A percentile compares a stretch with the other conserved stretches of the same genome.
These are phyloP conservation scores for Debaryomyces udenii DNA, from an alignment of 1,139 yeast genomes.

Conservation along the genomic window DNA sequence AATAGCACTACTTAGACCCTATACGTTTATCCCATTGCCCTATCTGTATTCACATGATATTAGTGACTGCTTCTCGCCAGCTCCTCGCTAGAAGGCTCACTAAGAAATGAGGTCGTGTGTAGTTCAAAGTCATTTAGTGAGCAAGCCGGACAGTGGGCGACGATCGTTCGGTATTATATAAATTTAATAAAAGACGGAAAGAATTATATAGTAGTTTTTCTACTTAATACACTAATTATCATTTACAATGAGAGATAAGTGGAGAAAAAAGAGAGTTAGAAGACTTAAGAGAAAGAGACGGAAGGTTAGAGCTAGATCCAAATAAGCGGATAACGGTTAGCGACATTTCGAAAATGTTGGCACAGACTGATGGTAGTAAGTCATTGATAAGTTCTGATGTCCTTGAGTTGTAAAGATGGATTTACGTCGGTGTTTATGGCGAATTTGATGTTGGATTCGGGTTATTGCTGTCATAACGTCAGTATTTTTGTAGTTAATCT, in stretches of 20 bases:
- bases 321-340: slow-evolving; percentile 60
- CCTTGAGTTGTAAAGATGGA: slow-evolving; percentile 1
- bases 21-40: neutral
- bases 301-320: slow-evolving; percentile 99
- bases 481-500: slow-evolving; percentile 8
- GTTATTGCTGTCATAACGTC: slow-evolving; percentile 3
- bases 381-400: neutral
- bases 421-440: slow-evolving; percentile 1
- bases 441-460: slow-evolving; percentile 3
- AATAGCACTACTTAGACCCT: slow-evolving; percentile 4
- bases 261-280: slow-evolving; percentile 99
- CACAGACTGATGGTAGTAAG: slow-evolving; percentile 2
- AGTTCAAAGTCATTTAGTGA: slow-evolving; percentile 9
- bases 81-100: slow-evolving; percentile 1
- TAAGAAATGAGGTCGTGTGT: slow-evolving; percentile 2
- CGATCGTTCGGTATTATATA: slow-evolving; percentile 6
- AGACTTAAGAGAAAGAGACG: slow-evolving; percentile 99
- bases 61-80: no score
- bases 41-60: slow-evolving; percentile 6
- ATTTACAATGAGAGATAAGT: slow-evolving; percentile 80
- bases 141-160: slow-evolving; percentile 6
- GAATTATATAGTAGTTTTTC: slow-evolving; percentile 20
- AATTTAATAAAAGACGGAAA: slow-evolving; percentile 1
- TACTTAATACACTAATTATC: slow-evolving; percentile 32
- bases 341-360: slow-evolving; percentile 6